These are phyloP conservation scores for Angomonas deanei DNA, from an alignment of 208 protist species.

Conservation along the genomic window DNA sequence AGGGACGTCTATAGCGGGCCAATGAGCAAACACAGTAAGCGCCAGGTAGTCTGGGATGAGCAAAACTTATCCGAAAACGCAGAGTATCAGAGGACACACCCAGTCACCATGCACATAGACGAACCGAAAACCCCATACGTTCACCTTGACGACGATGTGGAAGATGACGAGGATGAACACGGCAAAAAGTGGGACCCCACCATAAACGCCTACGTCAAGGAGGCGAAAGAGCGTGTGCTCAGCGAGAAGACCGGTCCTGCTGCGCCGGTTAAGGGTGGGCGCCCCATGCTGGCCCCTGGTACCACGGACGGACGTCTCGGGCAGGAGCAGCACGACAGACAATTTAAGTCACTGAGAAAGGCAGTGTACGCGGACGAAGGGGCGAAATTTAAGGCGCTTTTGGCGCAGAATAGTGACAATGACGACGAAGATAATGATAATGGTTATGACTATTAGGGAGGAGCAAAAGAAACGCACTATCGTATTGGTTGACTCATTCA, in stretches of 20 bases:
- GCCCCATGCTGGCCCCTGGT: slow-evolving; percentile 53
- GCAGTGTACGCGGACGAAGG: slow-evolving; percentile 88
- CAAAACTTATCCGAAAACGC: slow-evolving; percentile 72
- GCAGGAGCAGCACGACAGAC: slow-evolving; percentile 34
- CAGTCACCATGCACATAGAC: slow-evolving; percentile 80
- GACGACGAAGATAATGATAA: slow-evolving; percentile 44
- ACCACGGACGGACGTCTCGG: slow-evolving; percentile 51
- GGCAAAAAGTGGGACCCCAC: slow-evolving; percentile 52
- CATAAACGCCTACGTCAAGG: slow-evolving; percentile 53
- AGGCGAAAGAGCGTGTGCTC: slow-evolving; percentile 51
- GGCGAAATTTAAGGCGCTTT: slow-evolving; percentile 63
- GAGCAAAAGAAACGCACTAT: not conserved
- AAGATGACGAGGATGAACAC: slow-evolving; percentile 16
- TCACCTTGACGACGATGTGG: slow-evolving; percentile 44
- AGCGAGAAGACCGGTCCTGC: slow-evolving; percentile 21
- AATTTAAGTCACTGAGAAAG: slow-evolving; percentile 74
- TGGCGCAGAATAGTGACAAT: slow-evolving; percentile 26
- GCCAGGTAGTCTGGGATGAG: slow-evolving; percentile 75
- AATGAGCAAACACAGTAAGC: not conserved
- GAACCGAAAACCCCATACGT: slow-evolving; percentile 86
- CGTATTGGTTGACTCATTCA: not conserved
- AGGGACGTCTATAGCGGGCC: not conserved
- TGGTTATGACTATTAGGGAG: slow-evolving; percentile 6
- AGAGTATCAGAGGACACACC: slow-evolving; percentile 76
- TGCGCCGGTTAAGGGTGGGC: slow-evolving; percentile 51